A percentile compares a stretch with the other conserved stretches of the same genome.
Conservation (phyloP, 768 basidiomycete species). For the Russula earlei region DNA sequence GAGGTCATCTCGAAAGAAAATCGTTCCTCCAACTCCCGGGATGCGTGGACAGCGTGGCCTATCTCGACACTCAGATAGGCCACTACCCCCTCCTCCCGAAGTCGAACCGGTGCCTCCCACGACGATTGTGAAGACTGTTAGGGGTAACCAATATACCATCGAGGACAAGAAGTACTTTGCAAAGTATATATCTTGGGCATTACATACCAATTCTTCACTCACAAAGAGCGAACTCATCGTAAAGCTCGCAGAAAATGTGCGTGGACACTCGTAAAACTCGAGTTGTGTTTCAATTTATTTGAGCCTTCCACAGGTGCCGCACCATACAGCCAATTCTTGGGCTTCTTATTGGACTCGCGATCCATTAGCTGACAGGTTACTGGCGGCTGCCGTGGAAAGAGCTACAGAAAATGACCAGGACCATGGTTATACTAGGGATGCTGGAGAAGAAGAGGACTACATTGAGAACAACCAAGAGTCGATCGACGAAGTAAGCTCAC, state of each 20-base stretch:
- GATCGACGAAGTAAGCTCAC: conserved; percentile 21
- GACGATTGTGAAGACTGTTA: conserved; percentile 31
- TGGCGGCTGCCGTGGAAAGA: not conserved
- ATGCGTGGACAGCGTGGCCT: not conserved
- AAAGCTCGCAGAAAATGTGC: conserved; percentile 47
- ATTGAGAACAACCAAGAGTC: conserved; percentile 29
- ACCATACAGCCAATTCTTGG: conserved; percentile 15
- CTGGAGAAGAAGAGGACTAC: conserved; percentile 26
- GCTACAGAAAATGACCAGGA: not conserved
- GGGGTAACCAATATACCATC: conserved; percentile 55
- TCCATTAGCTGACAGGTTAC: conserved; percentile 10
- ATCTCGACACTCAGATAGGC: conserved; percentile 30
- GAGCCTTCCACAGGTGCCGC: conserved; percentile 13
- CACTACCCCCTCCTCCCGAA: conserved; percentile 52
- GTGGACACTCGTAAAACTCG: not conserved
- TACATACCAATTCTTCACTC: conserved; percentile 44
- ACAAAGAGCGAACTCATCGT: conserved; percentile 47
- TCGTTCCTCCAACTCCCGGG: not conserved
- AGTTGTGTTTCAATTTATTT: not conserved
- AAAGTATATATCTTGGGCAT: conserved; percentile 53
- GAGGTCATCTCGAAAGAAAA: not conserved
- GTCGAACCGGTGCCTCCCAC: conserved; percentile 64
- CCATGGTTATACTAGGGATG: not conserved
- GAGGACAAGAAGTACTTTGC: conserved; percentile 61
- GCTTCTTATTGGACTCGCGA: conserved; percentile 4